Evolutionary conservation across 2,329 filamentous ascomycete species (phyloP), one percentile per base, ranked within the genome.

Genomic region (Myrmaecium sp.): DNA sequence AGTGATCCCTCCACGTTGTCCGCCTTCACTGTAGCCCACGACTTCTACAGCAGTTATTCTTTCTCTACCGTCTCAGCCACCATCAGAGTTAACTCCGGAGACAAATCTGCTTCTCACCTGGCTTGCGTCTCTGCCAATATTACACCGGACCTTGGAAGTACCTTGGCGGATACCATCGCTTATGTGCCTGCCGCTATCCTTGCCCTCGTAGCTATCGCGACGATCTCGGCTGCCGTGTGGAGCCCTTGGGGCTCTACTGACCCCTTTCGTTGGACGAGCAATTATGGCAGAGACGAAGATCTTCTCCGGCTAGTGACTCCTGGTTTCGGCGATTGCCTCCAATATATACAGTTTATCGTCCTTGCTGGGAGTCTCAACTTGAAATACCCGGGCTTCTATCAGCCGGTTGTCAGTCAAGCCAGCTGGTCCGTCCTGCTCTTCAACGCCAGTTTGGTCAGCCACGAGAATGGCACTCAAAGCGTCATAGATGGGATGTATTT

Each of bases 231-330:
- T 3, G 79, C 73, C 26, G 80, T 91, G 19, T 86, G 73, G 46
- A 94, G 84, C 44, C 89, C 89, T 0, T 98, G 89, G 86, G 89
- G 89, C 12, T 80, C 82, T 2, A 71, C 71, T 5, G 79, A 98
- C 46, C 64, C 86, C 12, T 95, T 95, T 49, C 74, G 80, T 38
- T 98, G 86, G 83, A 83, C 82, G n/a, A 91, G 82, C 44, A 98
- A 98, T 47, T 95, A 92, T 47, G 89, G 89, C 18, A 73, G 86
- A 39, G 89, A 98, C 41, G 79, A 81, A 33, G 89, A 98, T 54
- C 60, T 94, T 37, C 62, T 98, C 28, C 74, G 89, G 29, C 62
- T 98, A 25, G 82, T 98, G 17, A 98, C 89, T 0, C 89, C 89
- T 4, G 89, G 89, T 1, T 95, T 98, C 47, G 83, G 82, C 5